Evolutionary conservation across 441 rosid species (phyloP).

Genomic region (Populus trichocarpa): DNA sequence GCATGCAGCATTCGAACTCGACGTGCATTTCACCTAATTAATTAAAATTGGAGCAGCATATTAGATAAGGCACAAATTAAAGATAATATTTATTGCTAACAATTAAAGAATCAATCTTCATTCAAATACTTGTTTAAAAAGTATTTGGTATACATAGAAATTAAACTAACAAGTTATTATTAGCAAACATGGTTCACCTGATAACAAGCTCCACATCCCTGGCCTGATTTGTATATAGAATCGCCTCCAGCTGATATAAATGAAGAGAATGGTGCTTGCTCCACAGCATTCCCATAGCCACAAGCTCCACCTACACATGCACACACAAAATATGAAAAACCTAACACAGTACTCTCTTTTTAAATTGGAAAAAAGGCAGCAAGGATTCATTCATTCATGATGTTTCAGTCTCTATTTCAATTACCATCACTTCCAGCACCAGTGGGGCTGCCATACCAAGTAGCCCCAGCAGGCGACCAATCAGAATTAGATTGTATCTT

Average conservation of each 20-base stretch:
- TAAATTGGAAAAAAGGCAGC: not conserved
- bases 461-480: conserved; percentile 66
- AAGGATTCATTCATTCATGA: not conserved
- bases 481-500: conserved; percentile 15
- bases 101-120: no score
- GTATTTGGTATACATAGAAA: not conserved
- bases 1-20: conserved; percentile 26
- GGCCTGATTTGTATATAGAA: conserved; percentile 39
- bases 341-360: no score
- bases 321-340: not conserved
- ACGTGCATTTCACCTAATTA: conserved; percentile 44
- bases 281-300: conserved; percentile 33
- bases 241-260: conserved; percentile 45
- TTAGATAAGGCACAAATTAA: not conserved
- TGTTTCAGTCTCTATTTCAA: not conserved
- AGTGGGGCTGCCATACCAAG: conserved; percentile 61
- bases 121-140: not conserved
- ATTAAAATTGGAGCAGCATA: not conserved
- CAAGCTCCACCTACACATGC: conserved; percentile 45
- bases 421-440: conserved; percentile 72
- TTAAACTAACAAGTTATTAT: not conserved
- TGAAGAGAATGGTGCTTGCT: conserved; percentile 32
- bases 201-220: conserved; percentile 54
- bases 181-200: conserved; percentile 16
- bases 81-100: not conserved